Evolutionary conservation across 345 rosid species (phyloP), one percentile per base, ranked within the genome.

Genomic region (Hypericum androsaemum): DNA sequence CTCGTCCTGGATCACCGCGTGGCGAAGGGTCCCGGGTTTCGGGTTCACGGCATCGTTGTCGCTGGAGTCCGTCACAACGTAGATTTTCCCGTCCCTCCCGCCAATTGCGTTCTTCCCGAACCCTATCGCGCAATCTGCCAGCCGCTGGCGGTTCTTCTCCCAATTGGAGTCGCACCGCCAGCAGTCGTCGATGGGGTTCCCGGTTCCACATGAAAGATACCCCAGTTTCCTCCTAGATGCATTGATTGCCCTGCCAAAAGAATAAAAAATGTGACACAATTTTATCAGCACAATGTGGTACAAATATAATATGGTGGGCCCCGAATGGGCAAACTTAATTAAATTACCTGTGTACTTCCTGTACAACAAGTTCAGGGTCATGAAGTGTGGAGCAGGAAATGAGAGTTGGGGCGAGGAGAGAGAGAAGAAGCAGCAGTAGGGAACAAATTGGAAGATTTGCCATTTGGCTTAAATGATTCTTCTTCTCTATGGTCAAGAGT

Each of bases 1-100:
- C 61, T 65, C 70, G 3, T 65, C 70, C 41, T 65, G 70, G 28
- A 59, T 65, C 35, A 65, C 70, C 2, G 70, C 70, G 5, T 65
- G 45, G 14, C 70, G 13, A 3, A 65, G 56, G 15, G 70, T 65
- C 42, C 70, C 70, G 0, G 64, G 70, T 47, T 49, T 65, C 6
- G 70, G 70, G 39, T 38, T 65, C 39, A 65, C 70, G 0, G 64
- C 46, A 22, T 65, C 70, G 28, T 65, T 38, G 11, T 54, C 48
- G 1, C 64, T 17, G 0, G 70, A 36, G 54, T 65, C 70, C 1
- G 70, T 65, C 0, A 65, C 70, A 17, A 65, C 70, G 28, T 65
- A 65, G 41, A 65, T 59, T 6, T 22, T 59, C 0, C 70, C 70
- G 50, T 65, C 57, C n/a, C 57, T 37, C 9, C 70, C 70, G 10